Evolutionary conservation across 1,284 basidiomycete genomes (phyloP).

Genomic region (Moniliophthora roreri): DNA sequence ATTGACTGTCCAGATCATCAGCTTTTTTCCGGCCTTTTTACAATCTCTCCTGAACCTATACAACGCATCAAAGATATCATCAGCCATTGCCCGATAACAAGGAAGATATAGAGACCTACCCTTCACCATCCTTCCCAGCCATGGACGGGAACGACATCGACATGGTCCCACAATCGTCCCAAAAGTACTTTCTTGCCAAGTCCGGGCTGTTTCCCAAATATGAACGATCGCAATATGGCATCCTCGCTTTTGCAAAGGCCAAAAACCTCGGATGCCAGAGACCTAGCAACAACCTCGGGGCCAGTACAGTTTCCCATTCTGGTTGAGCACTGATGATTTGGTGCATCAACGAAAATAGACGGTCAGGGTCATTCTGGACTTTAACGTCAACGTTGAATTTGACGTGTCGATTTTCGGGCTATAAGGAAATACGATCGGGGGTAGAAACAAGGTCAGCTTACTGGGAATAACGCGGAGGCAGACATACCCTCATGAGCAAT

Average conservation of each 20-base stretch:
- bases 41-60: slow-evolving; percentile 79
- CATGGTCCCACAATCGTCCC: slow-evolving; percentile 87
- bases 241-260: slow-evolving; percentile 65
- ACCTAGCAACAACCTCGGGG: slow-evolving; percentile 89
- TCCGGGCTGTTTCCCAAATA: slow-evolving; percentile 78
- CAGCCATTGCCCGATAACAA: neutral
- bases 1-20: slow-evolving; percentile 98
- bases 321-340: slow-evolving; percentile 67
- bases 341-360: slow-evolving; percentile 87
- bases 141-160: slow-evolving; percentile 82
- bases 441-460: slow-evolving; percentile 8
- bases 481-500: slow-evolving; percentile 74
- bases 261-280: slow-evolving; percentile 95
- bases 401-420: slow-evolving; percentile 86
- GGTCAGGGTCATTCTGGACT: slow-evolving; percentile 87
- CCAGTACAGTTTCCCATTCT: slow-evolving; percentile 79
- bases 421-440: slow-evolving; percentile 7
- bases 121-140: slow-evolving; percentile 71
- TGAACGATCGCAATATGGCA: slow-evolving; percentile 85
- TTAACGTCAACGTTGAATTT: slow-evolving; percentile 95
- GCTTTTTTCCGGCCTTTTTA: slow-evolving; percentile 75
- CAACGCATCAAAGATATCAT: neutral
- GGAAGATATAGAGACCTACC: slow-evolving; percentile 39
- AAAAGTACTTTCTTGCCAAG: slow-evolving; percentile 86
- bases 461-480: slow-evolving; percentile 11